Evolutionary conservation across 805 yeast genomes (phyloP), one percentile per base, ranked within the genome.

Genomic region (Sugiyamaella valdiviana): DNA sequence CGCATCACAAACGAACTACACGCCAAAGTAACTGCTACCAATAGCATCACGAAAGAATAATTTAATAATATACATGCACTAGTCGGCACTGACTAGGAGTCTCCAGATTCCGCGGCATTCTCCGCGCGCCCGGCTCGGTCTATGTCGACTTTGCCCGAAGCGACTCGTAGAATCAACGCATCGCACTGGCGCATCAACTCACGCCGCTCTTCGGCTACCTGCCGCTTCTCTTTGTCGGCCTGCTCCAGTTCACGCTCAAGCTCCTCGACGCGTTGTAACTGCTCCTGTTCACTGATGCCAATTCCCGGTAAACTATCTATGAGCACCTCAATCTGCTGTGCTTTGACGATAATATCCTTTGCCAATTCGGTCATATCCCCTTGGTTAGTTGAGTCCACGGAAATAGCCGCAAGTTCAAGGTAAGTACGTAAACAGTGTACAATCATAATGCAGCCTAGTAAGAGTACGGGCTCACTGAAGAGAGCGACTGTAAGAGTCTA

Each of bases 221-320:
- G 68, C 12, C 75, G 66, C 52, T 86, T 78, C 48, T 77, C 75
- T 19, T 65, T 61, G 57, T 89, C 93, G 1, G 81, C 79, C 10
- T 71, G 68, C 10, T 74, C 72, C 47, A 90, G 67, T 55, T 85
- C 86, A 40, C 63, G 62, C 43, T 85, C 83, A 42, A 93, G 68
- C 12, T 70, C 71, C 44, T 75, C 76, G 15, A 91, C 85, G 51
- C 75, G 74, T 22, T 69, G 66, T 62, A 89, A 63, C 65, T 90
- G 98, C 47, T 79, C 82, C 40, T 74, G 77, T 20, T 85, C 84
- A 1, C 90, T 79, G 1, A 84, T 90, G 6, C 95, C 96, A 2
- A 88, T 86, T 10, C 97, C 98, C 0, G 99, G 99, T 39, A 91
- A 70, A 2, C 95, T 80, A 61, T 86, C 95, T 36, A 91, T 89